These are phyloP conservation scores for Fallopia convolvulus DNA, from an alignment of 148 eudicot genomes.

Conservation along the genomic window DNA sequence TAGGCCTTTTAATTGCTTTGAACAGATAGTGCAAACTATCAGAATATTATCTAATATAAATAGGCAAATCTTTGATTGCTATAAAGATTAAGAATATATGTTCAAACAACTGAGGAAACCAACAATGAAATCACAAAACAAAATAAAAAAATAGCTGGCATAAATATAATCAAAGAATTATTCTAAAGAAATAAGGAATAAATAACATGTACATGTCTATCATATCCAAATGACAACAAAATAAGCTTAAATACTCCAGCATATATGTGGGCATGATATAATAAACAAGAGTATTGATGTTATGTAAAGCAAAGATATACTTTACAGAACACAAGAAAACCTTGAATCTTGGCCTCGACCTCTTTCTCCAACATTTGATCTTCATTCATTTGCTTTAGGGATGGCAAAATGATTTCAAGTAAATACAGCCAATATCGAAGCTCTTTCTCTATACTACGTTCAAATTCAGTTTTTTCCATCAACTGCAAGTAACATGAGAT, in stretches of 20 bases:
- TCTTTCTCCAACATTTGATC: slow-evolving; percentile 51
- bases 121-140: too few relatives aligned
- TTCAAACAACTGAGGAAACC: neutral
- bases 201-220: too few relatives aligned
- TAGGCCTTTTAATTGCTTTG: neutral
- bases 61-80: neutral
- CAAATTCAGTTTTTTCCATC: slow-evolving; percentile 9
- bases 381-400: slow-evolving; percentile 38
- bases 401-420: slow-evolving; percentile 32
- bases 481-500: neutral
- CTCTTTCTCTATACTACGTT: slow-evolving; percentile 22
- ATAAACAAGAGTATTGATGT: too few relatives aligned
- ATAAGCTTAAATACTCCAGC: too few relatives aligned
- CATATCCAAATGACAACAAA: too few relatives aligned
- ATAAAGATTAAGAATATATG: neutral
- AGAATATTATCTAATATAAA: neutral
- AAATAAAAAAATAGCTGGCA: too few relatives aligned
- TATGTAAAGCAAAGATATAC: neutral
- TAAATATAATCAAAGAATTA: too few relatives aligned
- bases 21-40: neutral
- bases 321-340: slow-evolving; percentile 19
- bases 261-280: too few relatives aligned
- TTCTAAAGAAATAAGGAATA: too few relatives aligned
- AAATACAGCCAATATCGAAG: slow-evolving; percentile 26
- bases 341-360: slow-evolving; percentile 57